Evolutionary conservation across 805 yeast genomes (phyloP), one percentile per base, ranked within the genome.

Genomic region (Candida nitratophila): DNA sequence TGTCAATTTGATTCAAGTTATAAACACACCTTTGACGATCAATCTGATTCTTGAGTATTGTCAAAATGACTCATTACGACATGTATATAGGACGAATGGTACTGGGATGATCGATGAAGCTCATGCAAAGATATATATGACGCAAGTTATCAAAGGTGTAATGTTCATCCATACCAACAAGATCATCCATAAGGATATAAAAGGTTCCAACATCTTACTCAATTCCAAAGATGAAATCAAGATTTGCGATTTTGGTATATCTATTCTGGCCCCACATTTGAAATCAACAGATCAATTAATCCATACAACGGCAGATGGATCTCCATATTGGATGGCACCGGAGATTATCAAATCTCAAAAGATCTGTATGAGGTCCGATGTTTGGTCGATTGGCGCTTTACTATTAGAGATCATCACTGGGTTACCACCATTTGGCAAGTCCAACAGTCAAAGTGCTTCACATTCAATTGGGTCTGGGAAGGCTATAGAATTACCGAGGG

Each of bases 321-420:
- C 98, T 0, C 95, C 97, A 0, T 86, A 91, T 59, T 93, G 98
- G 98, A 90, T 93, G 96, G 97, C 99, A 0, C 99, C 99, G 0
- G 99, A 93, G 58, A 81, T 95, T 2, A 85, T 93, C 4, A 70
- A 82, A 36, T 81, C 88, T 53, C 86, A 83, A 55, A 95, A 95
- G 3, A 84, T 91, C 1, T 82, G 95, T 10, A 79, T 91, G 0
- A 84, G 95, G 2, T 86, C 96, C 2, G 99, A 93, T 65, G 77
- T 86, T 26, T 86, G 93, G 98, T 86, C 96, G 8, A 63, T 93
- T 24, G 99, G 98, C 3, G 95, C 97, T n/a, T 91, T 98, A 0
- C 76, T 90, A 3, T 77, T 91, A 2, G 99, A 93, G 60, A 68
- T 93, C 36, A 67, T 87, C 42, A 83, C 96, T 0, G 95, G 88